Evolutionary conservation across 371 early-diverging fungal species (phyloP).

Genomic region (Mucor lusitanicus): DNA sequence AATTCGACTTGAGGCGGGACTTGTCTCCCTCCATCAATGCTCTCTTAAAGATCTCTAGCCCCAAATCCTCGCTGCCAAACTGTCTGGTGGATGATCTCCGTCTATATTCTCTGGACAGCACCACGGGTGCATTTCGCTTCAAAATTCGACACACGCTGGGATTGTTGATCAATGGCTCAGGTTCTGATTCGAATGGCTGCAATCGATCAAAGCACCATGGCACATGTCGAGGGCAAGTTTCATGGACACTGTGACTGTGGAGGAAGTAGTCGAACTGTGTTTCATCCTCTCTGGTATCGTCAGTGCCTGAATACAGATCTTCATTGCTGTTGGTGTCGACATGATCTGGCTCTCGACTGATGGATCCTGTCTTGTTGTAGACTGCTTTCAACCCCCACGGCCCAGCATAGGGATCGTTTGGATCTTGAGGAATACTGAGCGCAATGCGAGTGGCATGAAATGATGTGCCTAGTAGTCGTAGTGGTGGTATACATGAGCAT

Average conservation of each 20-base stretch:
- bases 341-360: slow-evolving; percentile 16
- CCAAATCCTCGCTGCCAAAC: slow-evolving; percentile 20
- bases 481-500: too few species aligned
- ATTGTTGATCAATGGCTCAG: slow-evolving; percentile 56
- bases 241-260: slow-evolving; percentile 26
- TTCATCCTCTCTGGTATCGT: slow-evolving; percentile 14
- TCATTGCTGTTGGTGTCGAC: not conserved
- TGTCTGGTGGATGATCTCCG: slow-evolving; percentile 25
- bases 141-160: slow-evolving; percentile 55
- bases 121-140: slow-evolving; percentile 51
- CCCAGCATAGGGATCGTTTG: slow-evolving; percentile 47
- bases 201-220: slow-evolving; percentile 56
- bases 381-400: slow-evolving; percentile 57
- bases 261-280: slow-evolving; percentile 33
- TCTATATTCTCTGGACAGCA: slow-evolving; percentile 59
- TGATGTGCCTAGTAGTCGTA: slow-evolving; percentile 24
- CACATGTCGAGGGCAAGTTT: slow-evolving; percentile 24
- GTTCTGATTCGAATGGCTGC: slow-evolving; percentile 59
- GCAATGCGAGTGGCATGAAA: slow-evolving; percentile 47
- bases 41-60: slow-evolving; percentile 38
- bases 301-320: slow-evolving; percentile 3
- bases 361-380: slow-evolving; percentile 34
- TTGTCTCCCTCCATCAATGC: slow-evolving; percentile 41
- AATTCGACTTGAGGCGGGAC: slow-evolving; percentile 16
- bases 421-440: slow-evolving; percentile 50